Base-by-base conservation (phyloP, 108 stramenopile species). In the Chaetoceros muelleri region DNA sequence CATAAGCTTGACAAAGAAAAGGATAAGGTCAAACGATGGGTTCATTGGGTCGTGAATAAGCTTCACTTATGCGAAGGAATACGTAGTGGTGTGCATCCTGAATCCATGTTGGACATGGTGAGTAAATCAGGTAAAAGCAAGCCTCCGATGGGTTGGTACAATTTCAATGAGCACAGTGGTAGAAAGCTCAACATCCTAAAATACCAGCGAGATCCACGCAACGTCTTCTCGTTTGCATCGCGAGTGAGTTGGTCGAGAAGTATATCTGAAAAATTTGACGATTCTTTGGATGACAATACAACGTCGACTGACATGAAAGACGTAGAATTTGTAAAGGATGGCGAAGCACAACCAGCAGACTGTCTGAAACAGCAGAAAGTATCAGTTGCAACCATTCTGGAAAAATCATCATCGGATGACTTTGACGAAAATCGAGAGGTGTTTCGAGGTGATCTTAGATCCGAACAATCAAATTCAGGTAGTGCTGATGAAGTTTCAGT, bases 141-240 rank as follows among this genome's bases (percentile, higher is more conserved):
- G 1, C 54, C 54, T 13, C 54, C 54, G 1, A 27, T 1, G 20
- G 54, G 54, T 3, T 55, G 29, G 26, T 55, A 55, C 26, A 55
- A 30, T 55, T 55, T 55, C 30, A 3, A 23, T 13, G 29, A 29
- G 2, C 2, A 29, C 31, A 55, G 30, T 30, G 54, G 54, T 1
- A 55, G 8, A 2, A 30, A 40, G 20, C 54, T 55, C 28, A 13
- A 30, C 2, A 30, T 21, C 17, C 28, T 55, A 19, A 55, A 55
- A 30, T 24, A 30, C 1, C 18, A n/a, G 20, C 28, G 29, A 40
- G 54, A 55, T 40, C 54, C 28, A 2, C 28, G 30, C 17, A 55
- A 55, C 30, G 30, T 55, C 2, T 55, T 55, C 23, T 55, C 54
- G 19, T 40, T 55, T 27, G 54, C 54, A 55, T 55, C 54, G 1